Percentiles rank a stretch among this genome's conserved stretches.
phyloP scores from a whole-genome alignment of 768 basidiomycete genomes.

The Tulasnella sp. region DNA sequence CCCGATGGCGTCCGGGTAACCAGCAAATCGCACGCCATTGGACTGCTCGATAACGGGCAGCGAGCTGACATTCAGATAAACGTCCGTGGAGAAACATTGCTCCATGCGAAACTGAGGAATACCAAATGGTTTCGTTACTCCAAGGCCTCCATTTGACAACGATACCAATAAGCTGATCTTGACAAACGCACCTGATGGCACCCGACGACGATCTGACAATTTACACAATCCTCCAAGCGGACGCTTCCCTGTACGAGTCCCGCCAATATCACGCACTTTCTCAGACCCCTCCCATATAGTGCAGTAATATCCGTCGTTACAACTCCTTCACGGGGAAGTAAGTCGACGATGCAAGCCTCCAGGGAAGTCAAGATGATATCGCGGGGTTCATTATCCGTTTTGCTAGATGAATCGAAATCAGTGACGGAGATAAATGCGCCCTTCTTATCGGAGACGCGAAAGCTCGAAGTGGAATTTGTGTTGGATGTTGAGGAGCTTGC shows the following conservation, averaged over 20 bases:
- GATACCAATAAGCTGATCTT: no score
- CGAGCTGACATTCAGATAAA: background rate
- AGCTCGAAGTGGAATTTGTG: background rate
- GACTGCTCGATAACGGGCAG: conserved; percentile 1
- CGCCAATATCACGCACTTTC: background rate
- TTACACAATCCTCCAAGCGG: background rate
- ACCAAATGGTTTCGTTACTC: background rate
- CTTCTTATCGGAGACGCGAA: background rate
- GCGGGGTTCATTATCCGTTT: background rate
- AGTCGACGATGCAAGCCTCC: background rate
- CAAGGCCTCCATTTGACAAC: background rate
- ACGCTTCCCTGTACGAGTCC: background rate
- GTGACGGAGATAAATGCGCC: background rate
- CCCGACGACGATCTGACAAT: background rate
- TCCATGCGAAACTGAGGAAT: conserved; percentile 5
- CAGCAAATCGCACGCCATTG: background rate
- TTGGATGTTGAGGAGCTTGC: background rate
- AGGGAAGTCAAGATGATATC: background rate
- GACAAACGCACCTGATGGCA: conserved; percentile 8
- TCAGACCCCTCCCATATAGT: background rate
- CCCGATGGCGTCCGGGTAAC: background rate
- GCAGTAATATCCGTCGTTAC: background rate
- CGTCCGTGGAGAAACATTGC: background rate
- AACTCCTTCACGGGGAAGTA: background rate
- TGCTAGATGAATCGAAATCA: background rate